Percentiles rank a stretch among this genome's conserved stretches.
phyloP scores from a whole-genome alignment of 2,329 filamentous ascomycete species.

The Ophiostoma ips region DNA sequence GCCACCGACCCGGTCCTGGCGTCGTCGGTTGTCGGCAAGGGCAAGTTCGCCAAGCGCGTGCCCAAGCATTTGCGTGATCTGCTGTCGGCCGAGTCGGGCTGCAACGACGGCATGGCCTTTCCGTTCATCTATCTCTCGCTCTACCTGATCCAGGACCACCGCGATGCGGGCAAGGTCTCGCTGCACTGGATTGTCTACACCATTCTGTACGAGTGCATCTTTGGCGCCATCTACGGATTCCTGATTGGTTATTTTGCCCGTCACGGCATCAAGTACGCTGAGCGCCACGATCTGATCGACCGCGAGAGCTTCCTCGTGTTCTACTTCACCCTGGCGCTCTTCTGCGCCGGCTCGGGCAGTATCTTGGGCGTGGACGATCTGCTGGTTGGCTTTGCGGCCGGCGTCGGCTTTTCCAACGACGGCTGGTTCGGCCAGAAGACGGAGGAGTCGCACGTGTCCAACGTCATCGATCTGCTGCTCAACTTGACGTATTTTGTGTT shows the following conservation, averaged over 20 bases:
- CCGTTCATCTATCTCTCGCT: constrained; percentile 89
- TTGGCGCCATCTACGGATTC: constrained; percentile 82
- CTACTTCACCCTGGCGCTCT: constrained; percentile 92
- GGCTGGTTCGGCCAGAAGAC: constrained; percentile 98
- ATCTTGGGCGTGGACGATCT: constrained; percentile 86
- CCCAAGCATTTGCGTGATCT: constrained; percentile 95
- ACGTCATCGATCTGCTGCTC: constrained; percentile 94
- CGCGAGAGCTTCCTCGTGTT: constrained; percentile 96
- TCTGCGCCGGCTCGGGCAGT: constrained; percentile 87
- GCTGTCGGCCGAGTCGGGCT: constrained; percentile 90
- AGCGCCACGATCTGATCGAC: constrained; percentile 76
- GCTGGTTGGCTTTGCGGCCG: constrained; percentile 84
- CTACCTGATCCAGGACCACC: constrained; percentile 75
- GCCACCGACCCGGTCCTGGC: constrained; percentile 94
- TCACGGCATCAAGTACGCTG: constrained; percentile 78
- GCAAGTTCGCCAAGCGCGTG: constrained; percentile 94
- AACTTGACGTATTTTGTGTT: constrained; percentile 98
- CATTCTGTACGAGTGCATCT: constrained; percentile 89
- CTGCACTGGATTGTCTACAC: constrained; percentile 83
- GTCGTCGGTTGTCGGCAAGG: constrained; percentile 95
- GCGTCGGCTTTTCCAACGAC: constrained; percentile 98
- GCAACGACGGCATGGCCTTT: constrained; percentile 99
- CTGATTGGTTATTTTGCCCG: constrained; percentile 76
- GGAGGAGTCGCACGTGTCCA: constrained; percentile 95
- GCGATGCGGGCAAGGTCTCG: constrained; percentile 52